These are phyloP conservation scores for Zancudomyces culisetae DNA, from an alignment of 371 early-diverging fungal species.

Conservation along the genomic window DNA sequence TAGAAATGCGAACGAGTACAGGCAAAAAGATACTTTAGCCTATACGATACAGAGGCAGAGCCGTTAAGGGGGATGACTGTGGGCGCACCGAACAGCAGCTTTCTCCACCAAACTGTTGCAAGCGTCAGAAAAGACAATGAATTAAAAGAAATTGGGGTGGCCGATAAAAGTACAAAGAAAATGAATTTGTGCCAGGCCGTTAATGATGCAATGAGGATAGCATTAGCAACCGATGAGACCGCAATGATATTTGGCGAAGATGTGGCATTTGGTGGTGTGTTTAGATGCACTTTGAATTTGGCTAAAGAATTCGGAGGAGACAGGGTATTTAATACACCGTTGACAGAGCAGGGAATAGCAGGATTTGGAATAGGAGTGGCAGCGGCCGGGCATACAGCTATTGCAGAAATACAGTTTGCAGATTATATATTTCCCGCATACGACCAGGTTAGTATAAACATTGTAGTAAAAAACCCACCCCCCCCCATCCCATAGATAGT, in stretches of 20 bases:
- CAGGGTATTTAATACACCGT: slow-evolving; percentile 92
- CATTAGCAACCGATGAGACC: slow-evolving; percentile 72
- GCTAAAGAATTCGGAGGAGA: slow-evolving; percentile 76
- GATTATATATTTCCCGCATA: slow-evolving; percentile 96
- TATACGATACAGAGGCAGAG: slow-evolving; percentile 8
- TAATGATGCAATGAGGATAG: slow-evolving; percentile 81
- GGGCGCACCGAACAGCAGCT: slow-evolving; percentile 15
- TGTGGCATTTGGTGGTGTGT: slow-evolving; percentile 95
- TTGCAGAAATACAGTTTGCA: slow-evolving; percentile 97
- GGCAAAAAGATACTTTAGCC: slow-evolving; percentile 14
- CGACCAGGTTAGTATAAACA: too few species aligned
- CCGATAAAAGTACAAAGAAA: slow-evolving; percentile 24
- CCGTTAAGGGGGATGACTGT: slow-evolving; percentile 14
- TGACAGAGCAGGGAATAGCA: slow-evolving; percentile 91
- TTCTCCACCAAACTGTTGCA: slow-evolving; percentile 14
- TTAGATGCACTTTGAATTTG: slow-evolving; percentile 84
- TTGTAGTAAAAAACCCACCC: neutral
- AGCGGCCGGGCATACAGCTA: slow-evolving; percentile 85
- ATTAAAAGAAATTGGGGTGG: slow-evolving; percentile 9
- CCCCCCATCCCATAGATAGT: neutral
- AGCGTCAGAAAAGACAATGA: slow-evolving; percentile 7
- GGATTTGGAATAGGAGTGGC: slow-evolving; percentile 97
- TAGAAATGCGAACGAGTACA: too few species aligned
- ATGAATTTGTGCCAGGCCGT: slow-evolving; percentile 90
- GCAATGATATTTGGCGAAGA: slow-evolving; percentile 96